A percentile compares a stretch with the other conserved stretches of the same genome.
These are phyloP conservation scores for Melampsora americana DNA, from an alignment of 1,284 basidiomycete species.

Conservation along the genomic window DNA sequence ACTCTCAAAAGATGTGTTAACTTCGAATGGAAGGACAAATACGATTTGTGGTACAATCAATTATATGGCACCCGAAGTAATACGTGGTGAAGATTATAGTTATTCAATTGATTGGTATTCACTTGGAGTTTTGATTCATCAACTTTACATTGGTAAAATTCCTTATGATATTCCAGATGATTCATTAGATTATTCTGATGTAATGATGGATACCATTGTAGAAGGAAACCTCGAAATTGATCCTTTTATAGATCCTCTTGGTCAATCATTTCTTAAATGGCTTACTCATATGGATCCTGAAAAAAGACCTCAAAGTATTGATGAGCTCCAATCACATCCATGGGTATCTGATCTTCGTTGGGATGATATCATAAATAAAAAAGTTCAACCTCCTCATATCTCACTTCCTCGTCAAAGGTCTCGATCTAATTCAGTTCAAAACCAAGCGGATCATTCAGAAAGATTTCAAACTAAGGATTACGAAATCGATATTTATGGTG, in stretches of 20 bases:
- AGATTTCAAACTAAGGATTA: too few species aligned
- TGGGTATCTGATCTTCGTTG: neutral
- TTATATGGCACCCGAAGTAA: slow-evolving; percentile 51
- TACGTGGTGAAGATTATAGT: slow-evolving; percentile 48
- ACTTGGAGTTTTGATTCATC: neutral
- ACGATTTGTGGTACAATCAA: slow-evolving; percentile 51
- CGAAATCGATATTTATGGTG: too few species aligned
- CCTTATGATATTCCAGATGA: neutral
- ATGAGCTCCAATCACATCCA: neutral
- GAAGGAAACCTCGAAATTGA: neutral
- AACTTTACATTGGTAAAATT: neutral
- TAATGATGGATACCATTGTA: neutral
- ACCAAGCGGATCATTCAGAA: too few species aligned
- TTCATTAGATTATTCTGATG: neutral
- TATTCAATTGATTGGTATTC: slow-evolving; percentile 50
- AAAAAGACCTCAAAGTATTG: neutral
- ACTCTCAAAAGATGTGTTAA: neutral
- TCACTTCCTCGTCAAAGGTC: too few species aligned
- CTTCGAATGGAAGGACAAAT: slow-evolving; percentile 43
- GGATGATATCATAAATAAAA: neutral
- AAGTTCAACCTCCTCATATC: neutral
- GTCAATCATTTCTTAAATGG: neutral
- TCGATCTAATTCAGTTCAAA: too few species aligned
- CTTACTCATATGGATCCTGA: neutral
- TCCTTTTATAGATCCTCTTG: neutral